Percentiles rank a stretch among this genome's conserved stretches.
Evolutionary conservation across 2,329 filamentous ascomycete genomes (phyloP).

Genomic region (Zarea fungicola): DNA sequence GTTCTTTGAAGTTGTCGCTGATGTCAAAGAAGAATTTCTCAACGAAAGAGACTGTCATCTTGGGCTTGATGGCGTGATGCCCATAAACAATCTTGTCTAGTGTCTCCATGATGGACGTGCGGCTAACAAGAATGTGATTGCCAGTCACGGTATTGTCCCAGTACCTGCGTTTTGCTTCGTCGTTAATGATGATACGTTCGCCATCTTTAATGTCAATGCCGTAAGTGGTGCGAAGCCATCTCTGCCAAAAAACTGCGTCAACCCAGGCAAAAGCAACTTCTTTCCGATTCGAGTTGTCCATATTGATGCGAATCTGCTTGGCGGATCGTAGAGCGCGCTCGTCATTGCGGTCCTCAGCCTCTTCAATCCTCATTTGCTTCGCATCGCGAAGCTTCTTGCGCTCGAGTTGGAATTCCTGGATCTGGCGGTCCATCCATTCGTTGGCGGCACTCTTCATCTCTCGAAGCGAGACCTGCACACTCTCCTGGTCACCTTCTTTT

Average conservation of each 20-base stretch:
- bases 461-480: constrained; percentile 70
- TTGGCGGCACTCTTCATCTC: constrained; percentile 94
- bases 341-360: constrained; percentile 89
- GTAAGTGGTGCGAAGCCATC: constrained; percentile 93
- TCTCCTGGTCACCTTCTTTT: constrained; percentile 59
- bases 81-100: constrained; percentile 64
- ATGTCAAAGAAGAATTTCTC: constrained; percentile 68
- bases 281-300: constrained; percentile 80
- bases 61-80: constrained; percentile 67
- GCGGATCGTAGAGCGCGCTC: constrained; percentile 79
- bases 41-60: constrained; percentile 69
- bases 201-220: constrained; percentile 84
- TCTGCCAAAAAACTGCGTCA: constrained; percentile 93
- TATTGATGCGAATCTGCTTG: constrained; percentile 87
- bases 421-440: constrained; percentile 98
- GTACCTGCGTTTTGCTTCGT: constrained; percentile 79
- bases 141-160: constrained; percentile 91
- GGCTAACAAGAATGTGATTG: constrained; percentile 81
- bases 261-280: constrained; percentile 96
- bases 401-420: constrained; percentile 85
- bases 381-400: constrained; percentile 88
- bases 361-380: constrained; percentile 92
- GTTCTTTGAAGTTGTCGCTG: constrained; percentile 51
- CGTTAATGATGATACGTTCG: constrained; percentile 92
- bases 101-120: constrained; percentile 87